Evolutionary conservation across 2,329 filamentous ascomycete genomes (phyloP).

Genomic region (Alternaria panax): DNA sequence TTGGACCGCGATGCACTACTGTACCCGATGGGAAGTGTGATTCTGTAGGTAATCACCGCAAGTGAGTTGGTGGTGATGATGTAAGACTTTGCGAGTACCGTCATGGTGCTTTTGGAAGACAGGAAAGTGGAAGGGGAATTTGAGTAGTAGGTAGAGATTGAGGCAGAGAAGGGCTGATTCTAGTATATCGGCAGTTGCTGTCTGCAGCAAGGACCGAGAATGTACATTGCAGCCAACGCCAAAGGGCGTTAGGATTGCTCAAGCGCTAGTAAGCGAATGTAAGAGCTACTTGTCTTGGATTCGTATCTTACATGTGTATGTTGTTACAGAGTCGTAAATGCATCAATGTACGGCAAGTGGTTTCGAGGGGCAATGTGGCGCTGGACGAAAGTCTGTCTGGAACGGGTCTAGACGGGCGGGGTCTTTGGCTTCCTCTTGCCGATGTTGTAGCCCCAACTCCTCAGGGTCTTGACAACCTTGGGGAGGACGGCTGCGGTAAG

Average conservation of each 20-base stretch:
- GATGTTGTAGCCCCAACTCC: conserved; percentile 93
- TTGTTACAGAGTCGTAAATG: conserved; percentile 19
- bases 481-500: conserved; percentile 89
- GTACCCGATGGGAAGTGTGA: no score
- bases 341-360: conserved; percentile 14
- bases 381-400: not conserved
- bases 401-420: not conserved
- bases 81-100: no score
- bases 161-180: not conserved
- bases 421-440: conserved; percentile 70
- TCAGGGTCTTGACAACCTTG: conserved; percentile 88
- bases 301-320: conserved; percentile 16
- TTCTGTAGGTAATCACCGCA: no score
- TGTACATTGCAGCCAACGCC: not conserved
- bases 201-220: not conserved
- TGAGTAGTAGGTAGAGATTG: no score
- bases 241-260: not conserved
- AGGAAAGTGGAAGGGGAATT: no score
- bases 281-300: conserved; percentile 1
- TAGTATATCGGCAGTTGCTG: not conserved
- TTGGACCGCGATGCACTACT: no score
- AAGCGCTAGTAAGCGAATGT: not conserved
- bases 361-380: not conserved
- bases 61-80: no score
- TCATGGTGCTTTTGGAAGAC: no score